Percentiles rank a stretch among this genome's conserved stretches.
These are phyloP conservation scores for Neoboletus brunneissimus DNA, from an alignment of 768 basidiomycete genomes.

Conservation along the genomic window DNA sequence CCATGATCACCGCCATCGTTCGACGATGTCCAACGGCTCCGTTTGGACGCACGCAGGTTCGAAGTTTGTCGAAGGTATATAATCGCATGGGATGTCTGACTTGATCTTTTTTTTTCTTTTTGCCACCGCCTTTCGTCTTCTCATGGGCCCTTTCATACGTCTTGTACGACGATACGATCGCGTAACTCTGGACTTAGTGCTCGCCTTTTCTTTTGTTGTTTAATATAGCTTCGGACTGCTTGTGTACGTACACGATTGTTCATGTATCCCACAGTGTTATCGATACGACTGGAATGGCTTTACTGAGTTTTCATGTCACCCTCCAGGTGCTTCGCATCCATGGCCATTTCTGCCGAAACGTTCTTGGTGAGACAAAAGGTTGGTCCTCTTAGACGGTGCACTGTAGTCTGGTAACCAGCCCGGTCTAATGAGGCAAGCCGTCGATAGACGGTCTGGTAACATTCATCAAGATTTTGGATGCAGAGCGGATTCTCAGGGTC, in stretches of 20 bases:
- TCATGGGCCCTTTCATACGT: neutral
- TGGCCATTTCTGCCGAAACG: neutral
- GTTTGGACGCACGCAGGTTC: constrained; percentile 46
- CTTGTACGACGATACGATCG: neutral
- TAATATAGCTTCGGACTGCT: neutral
- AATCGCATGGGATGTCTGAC: neutral
- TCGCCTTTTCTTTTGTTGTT: neutral
- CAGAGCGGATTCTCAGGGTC: too few species aligned
- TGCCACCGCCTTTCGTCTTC: neutral
- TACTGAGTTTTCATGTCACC: neutral
- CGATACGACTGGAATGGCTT: neutral
- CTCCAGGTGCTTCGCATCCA: neutral
- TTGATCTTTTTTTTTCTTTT: neutral
- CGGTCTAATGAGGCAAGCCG: too few species aligned
- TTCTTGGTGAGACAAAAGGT: too few species aligned
- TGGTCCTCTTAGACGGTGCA: neutral
- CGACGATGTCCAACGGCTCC: constrained; percentile 25
- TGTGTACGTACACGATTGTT: neutral
- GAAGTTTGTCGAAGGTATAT: constrained; percentile 45
- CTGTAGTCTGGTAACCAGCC: too few species aligned
- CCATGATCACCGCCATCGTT: constrained; percentile 20
- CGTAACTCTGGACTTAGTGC: neutral
- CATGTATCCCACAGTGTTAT: neutral
- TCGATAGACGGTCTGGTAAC: too few species aligned
- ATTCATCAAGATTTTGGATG: too few species aligned